Base-by-base conservation (phyloP, 163 green algal genomes). In the Prototheca wickerhamii region DNA sequence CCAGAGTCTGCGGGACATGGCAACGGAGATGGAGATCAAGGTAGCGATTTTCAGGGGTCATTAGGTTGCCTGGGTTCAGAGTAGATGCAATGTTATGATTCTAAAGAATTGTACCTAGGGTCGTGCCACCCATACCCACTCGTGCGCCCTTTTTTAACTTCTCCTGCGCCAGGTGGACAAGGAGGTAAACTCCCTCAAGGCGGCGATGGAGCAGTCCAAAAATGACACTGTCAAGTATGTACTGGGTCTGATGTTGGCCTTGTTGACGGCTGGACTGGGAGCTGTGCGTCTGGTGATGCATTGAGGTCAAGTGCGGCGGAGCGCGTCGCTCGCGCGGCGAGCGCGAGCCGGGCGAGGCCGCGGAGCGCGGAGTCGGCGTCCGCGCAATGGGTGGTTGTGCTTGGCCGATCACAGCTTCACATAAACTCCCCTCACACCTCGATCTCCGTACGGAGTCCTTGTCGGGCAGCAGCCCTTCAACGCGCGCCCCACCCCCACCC, bases 201-300 rank as follows among this genome's bases (percentile, higher is more conserved):
- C 88, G 0, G 71, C 73, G 12, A 83, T 95, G 29, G 88, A 95
- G 71, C 83, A 89, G 75, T 83, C 77, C 37, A 95, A 95, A 78
- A 95, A 94, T 60, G 88, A 94, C 68, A 88, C 83, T 42, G 84
- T 93, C 54, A 93, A 93, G 70, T 87, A 86, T 51, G 74, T 77
- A 46, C 64, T 86, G 35, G 76, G 79, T 43, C 65, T 87, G 63
- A 79, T 87, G 67, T 63, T 87, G 63, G 78, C 77, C 25, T 66
- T 87, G 18, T 58, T 75, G 2, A 84, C 80, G 30, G 78, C 73
- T 3, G 77, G 74, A 4, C 65, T 87, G 25, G 78, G 77, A 64
- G 80, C 76, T 4, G 80, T 75, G 1, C 56, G 77, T 23, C 65
- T 87, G 32, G 50, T 81, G 26, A 65, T 76, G 43, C 58, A 73